phyloP scores from a whole-genome alignment of 495 filamentous ascomycete genomes.

The Letharia lupina region DNA sequence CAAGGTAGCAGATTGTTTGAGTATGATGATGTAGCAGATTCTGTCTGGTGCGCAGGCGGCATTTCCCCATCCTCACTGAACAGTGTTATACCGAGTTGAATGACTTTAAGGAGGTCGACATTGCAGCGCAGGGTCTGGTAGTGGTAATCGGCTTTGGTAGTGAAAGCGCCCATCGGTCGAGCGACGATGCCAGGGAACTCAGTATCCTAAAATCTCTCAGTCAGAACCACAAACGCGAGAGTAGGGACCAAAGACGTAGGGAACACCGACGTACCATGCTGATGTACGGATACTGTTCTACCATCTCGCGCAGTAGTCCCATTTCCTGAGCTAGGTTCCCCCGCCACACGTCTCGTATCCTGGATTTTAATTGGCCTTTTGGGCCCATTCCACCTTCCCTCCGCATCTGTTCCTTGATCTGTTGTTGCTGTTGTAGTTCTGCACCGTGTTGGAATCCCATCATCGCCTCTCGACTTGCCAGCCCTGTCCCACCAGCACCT shows the following conservation, averaged over 20 bases:
- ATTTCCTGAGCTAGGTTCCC: conserved; percentile 88
- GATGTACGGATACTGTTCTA: conserved; percentile 88
- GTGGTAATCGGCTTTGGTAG: conserved; percentile 92
- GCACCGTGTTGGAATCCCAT: conserved; percentile 75
- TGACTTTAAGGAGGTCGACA: conserved; percentile 92
- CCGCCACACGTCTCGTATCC: conserved; percentile 94
- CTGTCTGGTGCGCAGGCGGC: conserved; percentile 55
- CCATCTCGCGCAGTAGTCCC: conserved; percentile 62
- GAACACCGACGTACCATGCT: conserved; percentile 62
- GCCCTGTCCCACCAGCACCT: conserved; percentile 64
- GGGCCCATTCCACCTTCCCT: conserved; percentile 35
- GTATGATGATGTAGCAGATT: conserved; percentile 36
- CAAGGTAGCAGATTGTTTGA: conserved; percentile 53
- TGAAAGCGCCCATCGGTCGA: conserved; percentile 86
- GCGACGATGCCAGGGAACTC: conserved; percentile 96
- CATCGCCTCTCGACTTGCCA: conserved; percentile 83
- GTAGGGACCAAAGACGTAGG: neutral
- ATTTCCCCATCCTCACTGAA: conserved; percentile 83
- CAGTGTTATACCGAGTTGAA: conserved; percentile 89
- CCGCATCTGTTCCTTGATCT: conserved; percentile 42
- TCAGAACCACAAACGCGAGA: conserved; percentile 23
- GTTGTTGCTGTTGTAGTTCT: conserved; percentile 56
- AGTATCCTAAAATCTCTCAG: conserved; percentile 61
- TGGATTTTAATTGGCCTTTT: conserved; percentile 47
- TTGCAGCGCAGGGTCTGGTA: conserved; percentile 97